Percentiles rank a stretch among this genome's conserved stretches.
Evolutionary conservation across 495 filamentous ascomycete genomes (phyloP).

Genomic region (Melanomma pulvis-pyrius): DNA sequence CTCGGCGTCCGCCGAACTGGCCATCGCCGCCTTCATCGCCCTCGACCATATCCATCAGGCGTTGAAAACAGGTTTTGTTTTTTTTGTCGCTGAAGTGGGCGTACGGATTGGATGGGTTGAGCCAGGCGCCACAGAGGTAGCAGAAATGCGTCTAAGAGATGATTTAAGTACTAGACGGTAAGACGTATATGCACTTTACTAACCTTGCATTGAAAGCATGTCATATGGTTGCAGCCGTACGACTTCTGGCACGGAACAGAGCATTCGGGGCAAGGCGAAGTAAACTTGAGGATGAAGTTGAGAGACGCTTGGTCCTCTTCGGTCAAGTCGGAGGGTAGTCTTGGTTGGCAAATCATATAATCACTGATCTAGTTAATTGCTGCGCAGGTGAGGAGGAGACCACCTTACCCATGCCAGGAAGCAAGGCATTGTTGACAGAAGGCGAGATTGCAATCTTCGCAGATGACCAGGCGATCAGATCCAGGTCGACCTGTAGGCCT

Average conservation of each 20-base stretch:
- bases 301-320: constrained; percentile 82
- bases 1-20: constrained; percentile 23
- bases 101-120: constrained; percentile 81
- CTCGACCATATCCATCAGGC: constrained; percentile 85
- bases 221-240: constrained; percentile 98
- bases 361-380: constrained; percentile 51
- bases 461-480: constrained; percentile 71
- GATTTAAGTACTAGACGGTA: too few species aligned
- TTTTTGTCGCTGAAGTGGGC: constrained; percentile 74
- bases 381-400: background rate
- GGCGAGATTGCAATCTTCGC: constrained; percentile 86
- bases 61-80: constrained; percentile 71
- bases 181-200: too few species aligned
- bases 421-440: constrained; percentile 78
- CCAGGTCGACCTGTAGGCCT: background rate
- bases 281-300: constrained; percentile 77
- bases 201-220: constrained; percentile 85
- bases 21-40: constrained; percentile 61
- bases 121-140: constrained; percentile 88
- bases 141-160: constrained; percentile 95
- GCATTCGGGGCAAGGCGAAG: constrained; percentile 89
- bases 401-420: constrained; percentile 76
- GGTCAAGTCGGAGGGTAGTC: constrained; percentile 65
- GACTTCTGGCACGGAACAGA: constrained; percentile 83
- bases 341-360: constrained; percentile 62